phyloP scores from a whole-genome alignment of 805 yeast genomes.

The Saccharomycopsis guyanensis region DNA sequence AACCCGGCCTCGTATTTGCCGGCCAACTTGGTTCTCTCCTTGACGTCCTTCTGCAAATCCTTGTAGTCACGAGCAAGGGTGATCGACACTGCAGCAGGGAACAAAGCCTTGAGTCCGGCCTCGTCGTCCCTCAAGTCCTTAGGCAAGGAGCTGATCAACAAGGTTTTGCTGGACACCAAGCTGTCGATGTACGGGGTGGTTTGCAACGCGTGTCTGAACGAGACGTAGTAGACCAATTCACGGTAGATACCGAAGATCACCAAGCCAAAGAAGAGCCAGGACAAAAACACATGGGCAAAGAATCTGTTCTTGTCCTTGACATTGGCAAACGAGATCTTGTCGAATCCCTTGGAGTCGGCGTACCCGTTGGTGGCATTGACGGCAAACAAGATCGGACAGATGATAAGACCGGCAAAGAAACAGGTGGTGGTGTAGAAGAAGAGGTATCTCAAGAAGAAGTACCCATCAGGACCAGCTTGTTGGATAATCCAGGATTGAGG shows the following conservation, averaged over 20 bases:
- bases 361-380: constrained; percentile 67
- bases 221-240: constrained; percentile 62
- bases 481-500: constrained; percentile 61
- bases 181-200: constrained; percentile 69
- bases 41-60: constrained; percentile 45
- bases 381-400: constrained; percentile 67
- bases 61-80: constrained; percentile 60
- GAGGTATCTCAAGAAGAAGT: constrained; percentile 61
- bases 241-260: constrained; percentile 61
- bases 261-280: constrained; percentile 68
- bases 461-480: constrained; percentile 70
- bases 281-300: constrained; percentile 67
- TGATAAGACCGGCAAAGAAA: constrained; percentile 42
- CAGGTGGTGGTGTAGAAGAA: constrained; percentile 47
- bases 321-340: constrained; percentile 56
- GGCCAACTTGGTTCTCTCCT: constrained; percentile 58
- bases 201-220: constrained; percentile 67
- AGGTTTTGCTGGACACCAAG: constrained; percentile 59
- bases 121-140: constrained; percentile 39
- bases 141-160: constrained; percentile 65
- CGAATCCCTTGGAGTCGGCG: constrained; percentile 44
- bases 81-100: constrained; percentile 53
- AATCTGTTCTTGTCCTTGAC: constrained; percentile 54
- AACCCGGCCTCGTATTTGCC: constrained; percentile 58
- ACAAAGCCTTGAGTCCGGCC: constrained; percentile 43